Evolutionary conservation across 139 green algal genomes (phyloP).

Genomic region (Auxenochlorella pyrenoidosa): DNA sequence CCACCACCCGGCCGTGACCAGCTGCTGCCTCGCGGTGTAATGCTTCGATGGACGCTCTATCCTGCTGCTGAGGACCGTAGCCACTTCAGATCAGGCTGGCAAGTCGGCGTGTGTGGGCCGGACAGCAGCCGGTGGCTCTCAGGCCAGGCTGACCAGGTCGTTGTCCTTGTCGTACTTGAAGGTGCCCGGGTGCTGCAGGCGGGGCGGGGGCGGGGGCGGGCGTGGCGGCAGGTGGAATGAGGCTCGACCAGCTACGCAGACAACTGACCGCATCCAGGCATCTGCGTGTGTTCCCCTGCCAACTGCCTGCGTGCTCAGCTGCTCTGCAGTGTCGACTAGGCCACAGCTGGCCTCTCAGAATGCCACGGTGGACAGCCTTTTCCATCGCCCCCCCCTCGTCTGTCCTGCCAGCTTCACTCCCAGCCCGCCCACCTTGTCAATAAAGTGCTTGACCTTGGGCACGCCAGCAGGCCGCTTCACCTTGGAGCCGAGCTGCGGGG

Average conservation of each 20-base stretch:
- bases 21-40: no score
- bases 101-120: no score
- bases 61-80: no score
- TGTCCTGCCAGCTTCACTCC: neutral
- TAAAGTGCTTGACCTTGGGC: conserved; percentile 31
- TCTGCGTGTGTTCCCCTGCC: neutral
- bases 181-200: neutral
- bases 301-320: no score
- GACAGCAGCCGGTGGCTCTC: neutral
- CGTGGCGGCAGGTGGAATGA: neutral
- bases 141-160: neutral
- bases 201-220: no score
- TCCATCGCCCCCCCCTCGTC: neutral
- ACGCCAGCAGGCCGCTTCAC: conserved; percentile 17
- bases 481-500: conserved; percentile 19
- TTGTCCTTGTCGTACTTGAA: conserved; percentile 12
- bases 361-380: no score
- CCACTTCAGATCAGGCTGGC: no score
- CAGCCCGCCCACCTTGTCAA: conserved; percentile 1
- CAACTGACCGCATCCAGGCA: neutral
- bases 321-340: no score
- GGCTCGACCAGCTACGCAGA: no score
- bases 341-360: no score
- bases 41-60: no score
- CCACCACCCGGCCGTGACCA: no score